Base-by-base conservation (phyloP, 352 stramenopile genomes). In the Elongisporangium senticosum region DNA sequence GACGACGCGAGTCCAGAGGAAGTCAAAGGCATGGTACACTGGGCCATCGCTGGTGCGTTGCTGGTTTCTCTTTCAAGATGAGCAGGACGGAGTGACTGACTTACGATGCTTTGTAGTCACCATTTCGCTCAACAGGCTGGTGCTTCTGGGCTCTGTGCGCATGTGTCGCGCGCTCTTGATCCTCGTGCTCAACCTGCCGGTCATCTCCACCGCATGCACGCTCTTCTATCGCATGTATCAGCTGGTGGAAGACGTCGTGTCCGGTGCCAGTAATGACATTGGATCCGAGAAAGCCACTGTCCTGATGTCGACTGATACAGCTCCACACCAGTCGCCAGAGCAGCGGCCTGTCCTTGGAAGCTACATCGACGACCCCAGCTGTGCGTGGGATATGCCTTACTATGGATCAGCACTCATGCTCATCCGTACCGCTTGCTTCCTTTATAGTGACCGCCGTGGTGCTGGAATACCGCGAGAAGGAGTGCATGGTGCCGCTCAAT, bases 381-480 rank as follows among this genome's bases (percentile, higher is more conserved):
- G 82, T 92, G 75, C 51, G 82, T 85, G n/a, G n/a, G n/a, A n/a
- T n/a, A n/a, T n/a, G n/a, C n/a, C n/a, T n/a, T n/a, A n/a, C n/a
- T n/a, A n/a, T n/a, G n/a, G n/a, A n/a, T n/a, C n/a, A n/a, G n/a
- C n/a, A n/a, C n/a, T n/a, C n/a, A n/a, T n/a, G n/a, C n/a, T n/a
- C n/a, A n/a, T n/a, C n/a, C n/a, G n/a, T n/a, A n/a, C n/a, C n/a
- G n/a, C n/a, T n/a, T n/a, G n/a, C 56, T 15, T n/a, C n/a, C n/a
- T 47, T 21, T 48, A 26, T 49, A 93, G 83, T 95, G 56, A 90
- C 82, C 1, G 86, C 86, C 4, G 83, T 95, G 4, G 86, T 95
- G 57, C 68, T 95, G 15, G 85, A 93, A 55, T 95, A 95, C 56
- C 82, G 86, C 20, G 84, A 93, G 54, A 95, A 94, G 52, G 84